A percentile compares a stretch with the other conserved stretches of the same genome.
phyloP scores from a whole-genome alignment of 2,329 filamentous ascomycete genomes.

The Orbilia oligospora region DNA sequence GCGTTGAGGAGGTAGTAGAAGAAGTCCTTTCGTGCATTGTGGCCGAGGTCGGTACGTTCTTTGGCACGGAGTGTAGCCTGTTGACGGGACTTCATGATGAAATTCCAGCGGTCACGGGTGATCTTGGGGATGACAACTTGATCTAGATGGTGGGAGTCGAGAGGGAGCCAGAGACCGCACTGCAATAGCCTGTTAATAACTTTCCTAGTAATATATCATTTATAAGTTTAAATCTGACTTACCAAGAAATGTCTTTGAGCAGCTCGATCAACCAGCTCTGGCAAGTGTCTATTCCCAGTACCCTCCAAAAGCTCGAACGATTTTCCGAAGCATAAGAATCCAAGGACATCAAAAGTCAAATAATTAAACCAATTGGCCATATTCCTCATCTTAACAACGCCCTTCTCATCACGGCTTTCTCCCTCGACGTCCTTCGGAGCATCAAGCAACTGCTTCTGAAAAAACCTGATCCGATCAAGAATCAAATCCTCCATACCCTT shows the following conservation, averaged over 20 bases:
- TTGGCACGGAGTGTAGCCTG: conserved; percentile 61
- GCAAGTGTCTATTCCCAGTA: conserved; percentile 69
- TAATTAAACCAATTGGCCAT: conserved; percentile 71
- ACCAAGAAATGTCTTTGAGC: conserved; percentile 69
- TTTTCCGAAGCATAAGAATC: conserved; percentile 71
- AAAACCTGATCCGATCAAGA: conserved; percentile 75
- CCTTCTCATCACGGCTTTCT: conserved; percentile 66
- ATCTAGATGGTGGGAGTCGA: conserved; percentile 77
- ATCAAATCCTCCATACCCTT: conserved; percentile 79
- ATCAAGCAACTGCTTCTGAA: conserved; percentile 73
- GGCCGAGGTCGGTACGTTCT: conserved; percentile 68
- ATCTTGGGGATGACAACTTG: conserved; percentile 78
- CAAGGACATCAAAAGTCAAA: conserved; percentile 70
- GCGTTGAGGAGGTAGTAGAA: conserved; percentile 71
- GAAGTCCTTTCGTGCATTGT: conserved; percentile 68
- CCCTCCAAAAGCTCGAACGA: conserved; percentile 70
- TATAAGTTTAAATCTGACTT: conserved; percentile 54
- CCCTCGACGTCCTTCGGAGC: conserved; percentile 70
- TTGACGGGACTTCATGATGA: conserved; percentile 78
- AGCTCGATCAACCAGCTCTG: conserved; percentile 68
- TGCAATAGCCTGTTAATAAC: conserved; percentile 65
- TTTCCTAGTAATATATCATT: neutral
- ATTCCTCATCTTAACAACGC: conserved; percentile 74
- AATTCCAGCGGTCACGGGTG: conserved; percentile 76
- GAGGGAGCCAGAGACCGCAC: conserved; percentile 80